A percentile compares a stretch with the other conserved stretches of the same genome.
Evolutionary conservation across 345 rosid genomes (phyloP).

Genomic region (Euphorbia peplus): DNA sequence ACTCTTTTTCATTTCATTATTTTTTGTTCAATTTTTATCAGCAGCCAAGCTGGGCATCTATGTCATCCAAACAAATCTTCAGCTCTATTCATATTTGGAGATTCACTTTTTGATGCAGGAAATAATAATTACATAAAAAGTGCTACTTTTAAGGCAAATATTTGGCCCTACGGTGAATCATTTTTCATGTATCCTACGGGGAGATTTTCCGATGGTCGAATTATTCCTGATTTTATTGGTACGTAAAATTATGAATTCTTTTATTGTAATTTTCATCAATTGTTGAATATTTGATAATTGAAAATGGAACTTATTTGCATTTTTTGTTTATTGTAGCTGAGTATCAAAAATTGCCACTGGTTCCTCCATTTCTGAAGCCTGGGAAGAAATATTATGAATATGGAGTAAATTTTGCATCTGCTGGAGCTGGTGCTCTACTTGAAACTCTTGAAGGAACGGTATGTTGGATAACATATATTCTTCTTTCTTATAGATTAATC

Average conservation of each 20-base stretch:
- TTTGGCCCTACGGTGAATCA: not conserved
- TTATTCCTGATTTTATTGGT: constrained; percentile 9
- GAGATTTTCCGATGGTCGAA: not conserved
- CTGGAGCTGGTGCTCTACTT: constrained; percentile 25
- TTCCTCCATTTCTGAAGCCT: constrained; percentile 18
- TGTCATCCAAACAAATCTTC: not conserved
- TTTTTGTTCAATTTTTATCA: not conserved
- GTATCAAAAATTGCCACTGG: not conserved
- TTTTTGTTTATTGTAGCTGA: not conserved
- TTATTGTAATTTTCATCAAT: too few species aligned
- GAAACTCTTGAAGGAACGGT: constrained; percentile 21
- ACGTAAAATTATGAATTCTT: not conserved
- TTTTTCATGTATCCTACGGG: constrained; percentile 7
- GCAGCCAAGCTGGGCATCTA: not conserved
- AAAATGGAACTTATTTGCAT: not conserved
- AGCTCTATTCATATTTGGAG: not conserved
- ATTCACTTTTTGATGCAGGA: constrained; percentile 5
- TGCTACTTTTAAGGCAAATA: not conserved
- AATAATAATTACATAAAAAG: not conserved
- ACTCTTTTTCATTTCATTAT: not conserved
- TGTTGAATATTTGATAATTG: too few species aligned
- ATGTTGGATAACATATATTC: not conserved
- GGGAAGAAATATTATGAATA: not conserved
- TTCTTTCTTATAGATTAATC: too few species aligned
- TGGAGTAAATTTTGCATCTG: constrained; percentile 32